Base-by-base conservation (phyloP, 2,329 filamentous ascomycete species). In the Periconia macrospinosa region DNA sequence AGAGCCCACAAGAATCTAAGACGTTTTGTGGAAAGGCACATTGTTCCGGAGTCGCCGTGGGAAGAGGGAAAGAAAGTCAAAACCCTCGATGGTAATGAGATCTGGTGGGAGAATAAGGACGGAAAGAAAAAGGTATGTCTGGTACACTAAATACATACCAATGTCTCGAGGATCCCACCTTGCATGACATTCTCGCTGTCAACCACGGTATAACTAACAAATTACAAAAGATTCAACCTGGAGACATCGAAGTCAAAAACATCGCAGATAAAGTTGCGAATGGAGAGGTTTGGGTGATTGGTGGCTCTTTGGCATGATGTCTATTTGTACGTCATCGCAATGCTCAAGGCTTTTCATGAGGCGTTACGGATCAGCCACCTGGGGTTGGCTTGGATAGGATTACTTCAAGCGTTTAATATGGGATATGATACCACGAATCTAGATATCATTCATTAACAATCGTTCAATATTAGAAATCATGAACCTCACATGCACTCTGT, bases 281-380 rank as follows among this genome's bases (percentile, higher is more conserved):
- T 70, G 94, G 94, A 3, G 90, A 97, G 75, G 82, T 97, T 62
- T 95, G 91, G 91, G 82, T 92, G 37, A 68, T 90, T 55, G 84
- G 84, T 60, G 81, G 79, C 5, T 83, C 87, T 20, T 66, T 88
- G 54, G 84, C 58, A 35, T 71, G 60, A 30, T 49, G 30, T 6
- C 5, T 17, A 23, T 48, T 33, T 33, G 30, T 19, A n/a, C 11
- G 5, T 37, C 33, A 3, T 37, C 7, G 11, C 15, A 14, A 13
- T 37, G 11, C 33, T 37, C 11, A 10, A 3, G 15, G 11, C 11
- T 37, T 13, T 37, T 37, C 3, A 14, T n/a, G n/a, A 14, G 33
- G 33, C 33, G 33, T 37, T 37, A 37, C 15, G 33, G 11, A 37
- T 37, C 23, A 37, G 33, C 11, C 33, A 37, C 11, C 3, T 37